Evolutionary conservation across 2,329 filamentous ascomycete species (phyloP), one percentile per base, ranked within the genome.

Genomic region (Fusarium gaditjirri): DNA sequence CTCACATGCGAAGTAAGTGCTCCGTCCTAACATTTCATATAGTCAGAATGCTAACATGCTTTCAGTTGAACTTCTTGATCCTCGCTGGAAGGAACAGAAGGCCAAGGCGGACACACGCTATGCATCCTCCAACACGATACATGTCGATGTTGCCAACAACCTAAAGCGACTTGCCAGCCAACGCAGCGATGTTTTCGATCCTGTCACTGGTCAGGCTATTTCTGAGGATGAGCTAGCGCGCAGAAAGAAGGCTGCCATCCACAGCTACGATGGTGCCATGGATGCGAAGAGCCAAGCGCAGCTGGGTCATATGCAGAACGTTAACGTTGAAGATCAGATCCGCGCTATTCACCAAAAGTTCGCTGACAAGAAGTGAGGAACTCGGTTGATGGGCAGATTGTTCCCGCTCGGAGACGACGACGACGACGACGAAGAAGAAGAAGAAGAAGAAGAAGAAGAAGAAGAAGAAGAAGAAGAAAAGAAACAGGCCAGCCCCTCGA

Each of bases 51-150:
- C 82, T 87, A 81, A 86, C 74, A n/a, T 35, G 33, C 23, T 25
- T 21, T 84, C 44, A 92, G 93, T 98, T 79, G 95, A 98, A 83
- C 88, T 98, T 50, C 88, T 98, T 65, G 95, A 98, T 80, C 95
- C 95, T 2, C 90, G 93, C 65, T 98, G 95, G 95, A 97, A 97
- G 80, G 95, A 98, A 80, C 95, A 98, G 80, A 94, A 94, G 75
- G 93, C 93, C 64, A 97, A 97, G 80, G 91, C 93, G 21, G 94
- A 97, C 49, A 90, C 93, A 17, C 92, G 95, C 70, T 94, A 92
- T 72, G 90, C 93, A 3, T 95, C 93, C 1, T 97, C 94, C 14
- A 98, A 97, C 76, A 84, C 97, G 14, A 93, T 92, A 2, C 95
- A 94, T 7, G 90, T 88, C 38, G 95, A 98, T 75, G 94, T 97